Evolutionary conservation across 2,329 filamentous ascomycete species (phyloP), one percentile per base, ranked within the genome.

Genomic region (Zymoseptoria tritici): DNA sequence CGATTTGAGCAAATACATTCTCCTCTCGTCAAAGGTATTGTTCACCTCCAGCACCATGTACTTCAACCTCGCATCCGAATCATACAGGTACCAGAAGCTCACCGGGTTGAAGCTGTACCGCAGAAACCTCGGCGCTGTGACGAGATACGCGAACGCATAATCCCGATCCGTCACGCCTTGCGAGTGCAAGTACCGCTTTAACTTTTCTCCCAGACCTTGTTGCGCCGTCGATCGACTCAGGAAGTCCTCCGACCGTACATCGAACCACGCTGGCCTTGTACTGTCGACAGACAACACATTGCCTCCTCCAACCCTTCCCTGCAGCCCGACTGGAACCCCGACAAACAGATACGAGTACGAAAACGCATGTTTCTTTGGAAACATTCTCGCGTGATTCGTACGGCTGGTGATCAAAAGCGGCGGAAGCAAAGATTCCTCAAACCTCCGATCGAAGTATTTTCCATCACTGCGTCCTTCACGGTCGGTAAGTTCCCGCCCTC

Each of bases 31-130:
- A 68, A 90, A 91, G 0, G 87, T 89, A 66, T 91, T 91, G 73
- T 89, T 90, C 52, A 91, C 86, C 71, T 92, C 88, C 0, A 89
- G 70, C 1, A 92, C 79, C 74, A 90, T 84, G 58, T 84, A 85
- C 22, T 78, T 80, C 13, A 91, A 77, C 5, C 79, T 73, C 59
- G 81, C 80, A 8, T 82, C 73, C 0, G 73, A 65, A 11, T 84
- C 81, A 70, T 92, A 91, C 2, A 92, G 79, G 65, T 91, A 90
- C 87, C 88, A 92, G 67, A 91, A 89, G 0, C 87, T 91, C 2
- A 88, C 85, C 0, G 87, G 87, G 66, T 90, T 91, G 74, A 89
- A 90, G 21, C 83, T 82, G 68, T 88, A 89, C 2, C 86, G 85
- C 5, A 89, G 71, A 62, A 90, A 87, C 29, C 81, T 80, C 4